Evolutionary conservation across 208 protist genomes (phyloP).

Genomic region (Trypanosoma mega): DNA sequence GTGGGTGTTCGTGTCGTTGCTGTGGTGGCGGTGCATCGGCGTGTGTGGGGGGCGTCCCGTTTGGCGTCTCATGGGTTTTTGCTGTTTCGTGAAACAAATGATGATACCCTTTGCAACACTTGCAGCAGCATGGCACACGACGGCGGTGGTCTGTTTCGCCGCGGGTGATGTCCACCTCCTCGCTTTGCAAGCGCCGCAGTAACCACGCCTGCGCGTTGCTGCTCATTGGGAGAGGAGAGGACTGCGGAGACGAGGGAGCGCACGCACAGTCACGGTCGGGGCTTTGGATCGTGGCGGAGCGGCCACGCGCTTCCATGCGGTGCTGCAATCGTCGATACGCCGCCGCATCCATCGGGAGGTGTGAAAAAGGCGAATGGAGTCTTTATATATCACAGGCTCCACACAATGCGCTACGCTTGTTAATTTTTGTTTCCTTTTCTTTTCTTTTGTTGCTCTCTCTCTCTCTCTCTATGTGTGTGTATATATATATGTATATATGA

Average conservation of each 20-base stretch:
- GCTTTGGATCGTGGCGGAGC: slow-evolving; percentile 15
- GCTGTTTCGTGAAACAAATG: slow-evolving; percentile 12
- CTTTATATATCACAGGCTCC: too few relatives aligned
- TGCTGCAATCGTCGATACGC: slow-evolving; percentile 58
- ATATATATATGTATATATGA: slow-evolving; percentile 23
- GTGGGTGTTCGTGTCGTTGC: too few relatives aligned
- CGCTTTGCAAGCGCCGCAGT: slow-evolving; percentile 24
- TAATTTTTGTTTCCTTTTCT: too few relatives aligned
- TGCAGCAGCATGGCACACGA: slow-evolving; percentile 12
- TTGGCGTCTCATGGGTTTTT: too few relatives aligned
- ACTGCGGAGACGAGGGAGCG: neutral
- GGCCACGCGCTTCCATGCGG: slow-evolving; percentile 63
- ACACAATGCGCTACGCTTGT: too few relatives aligned
- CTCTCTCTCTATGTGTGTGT: too few relatives aligned
- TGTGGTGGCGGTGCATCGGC: neutral
- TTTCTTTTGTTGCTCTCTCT: too few relatives aligned
- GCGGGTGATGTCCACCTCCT: slow-evolving; percentile 67
- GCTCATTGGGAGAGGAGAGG: neutral
- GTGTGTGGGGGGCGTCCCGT: neutral
- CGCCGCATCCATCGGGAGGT: slow-evolving; percentile 18
- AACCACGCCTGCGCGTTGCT: slow-evolving; percentile 16
- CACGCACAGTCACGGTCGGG: slow-evolving; percentile 19
- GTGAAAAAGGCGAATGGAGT: neutral
- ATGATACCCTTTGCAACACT: slow-evolving; percentile 25
- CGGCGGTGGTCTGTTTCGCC: slow-evolving; percentile 14